Evolutionary conservation across 2,329 filamentous ascomycete genomes (phyloP), one percentile per base, ranked within the genome.

Genomic region (Aspergillus caelatus): DNA sequence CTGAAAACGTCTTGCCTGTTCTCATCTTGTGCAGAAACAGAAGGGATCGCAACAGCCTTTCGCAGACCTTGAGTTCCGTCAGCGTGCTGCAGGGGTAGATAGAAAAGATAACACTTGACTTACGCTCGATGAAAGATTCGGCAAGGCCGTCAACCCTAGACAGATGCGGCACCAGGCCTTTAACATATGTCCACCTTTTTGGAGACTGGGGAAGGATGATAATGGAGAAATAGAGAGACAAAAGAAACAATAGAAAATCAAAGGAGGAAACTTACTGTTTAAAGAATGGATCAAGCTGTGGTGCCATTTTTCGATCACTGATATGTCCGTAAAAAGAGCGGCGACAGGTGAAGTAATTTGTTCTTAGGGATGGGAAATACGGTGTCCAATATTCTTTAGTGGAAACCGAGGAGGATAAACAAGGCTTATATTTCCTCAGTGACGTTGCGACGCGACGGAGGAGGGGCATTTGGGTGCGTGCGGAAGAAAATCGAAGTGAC

Each of bases 1-100:
- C 90, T 92, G 75, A 99, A 88, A 67, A 99, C 95, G 85, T 99
- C 94, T 61, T 89, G 89, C 64, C 95, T 89, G 75, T 92, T 90
- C 71, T 91, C 90, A 75, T 95, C 93, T 67, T 97, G 94, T 55
- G 94, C 92, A 39, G 94, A 98, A 77, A 99, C 86, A 67, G 95
- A 99, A 23, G 95, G 95, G 73, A 99, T 99, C 58, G 94, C 94
- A 64, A 99, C 95, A 60, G 95, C 95, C 80, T 94, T 89, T 75
- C 92, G 87, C 65, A 99, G 88, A 71, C 82, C 82, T 83, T 67
- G 36, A 50, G 16, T 30, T 46, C 12, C 63, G 50, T 68, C 52
- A 62, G 58, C 66, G 59, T 45, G 21, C 28, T 48, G 46, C n/a
- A 28, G 12, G 23, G 45, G 28, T 23, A 62, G 61, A 65, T 64